Percentiles rank a stretch among this genome's conserved stretches.
Evolutionary conservation across 1,284 basidiomycete species (phyloP).

Genomic region (Fomes fomentarius): DNA sequence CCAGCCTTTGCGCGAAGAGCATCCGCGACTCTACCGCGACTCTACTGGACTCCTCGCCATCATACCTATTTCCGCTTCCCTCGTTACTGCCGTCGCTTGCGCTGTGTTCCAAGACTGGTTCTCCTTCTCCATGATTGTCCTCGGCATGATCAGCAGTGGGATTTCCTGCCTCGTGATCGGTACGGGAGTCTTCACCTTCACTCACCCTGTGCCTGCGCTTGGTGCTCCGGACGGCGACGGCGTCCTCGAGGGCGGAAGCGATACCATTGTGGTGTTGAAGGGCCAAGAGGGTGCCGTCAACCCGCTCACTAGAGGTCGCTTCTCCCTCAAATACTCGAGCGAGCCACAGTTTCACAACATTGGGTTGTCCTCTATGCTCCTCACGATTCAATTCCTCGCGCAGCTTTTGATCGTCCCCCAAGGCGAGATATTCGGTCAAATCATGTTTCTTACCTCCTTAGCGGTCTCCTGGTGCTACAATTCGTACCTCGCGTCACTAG

Average conservation of each 20-base stretch:
- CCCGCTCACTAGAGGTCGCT: constrained; percentile 14
- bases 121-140: constrained; percentile 21
- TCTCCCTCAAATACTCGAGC: constrained; percentile 13
- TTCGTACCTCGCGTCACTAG: constrained; percentile 20
- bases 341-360: constrained; percentile 15
- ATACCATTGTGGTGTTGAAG: constrained; percentile 15
- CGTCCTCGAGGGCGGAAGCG: constrained; percentile 5
- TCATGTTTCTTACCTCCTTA: constrained; percentile 19
- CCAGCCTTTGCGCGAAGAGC: constrained; percentile 1
- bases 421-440: constrained; percentile 16
- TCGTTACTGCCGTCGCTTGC: constrained; percentile 8
- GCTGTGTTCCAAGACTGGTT: constrained; percentile 17
- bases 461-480: constrained; percentile 22
- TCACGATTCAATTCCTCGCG: constrained; percentile 19
- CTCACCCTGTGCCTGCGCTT: constrained; percentile 4
- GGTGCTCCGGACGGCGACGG: constrained; percentile 13
- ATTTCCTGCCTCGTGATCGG: constrained; percentile 16
- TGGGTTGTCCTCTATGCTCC: constrained; percentile 14
- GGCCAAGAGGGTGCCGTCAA: constrained; percentile 17
- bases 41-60: constrained; percentile 17
- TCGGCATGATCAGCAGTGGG: constrained; percentile 19
- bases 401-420: constrained; percentile 21
- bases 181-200: constrained; percentile 12
- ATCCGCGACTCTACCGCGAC: constrained; percentile 17
- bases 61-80: constrained; percentile 17